Evolutionary conservation across 2,329 filamentous ascomycete species (phyloP), one percentile per base, ranked within the genome.

Genomic region (Furcasterigmium furcatum): DNA sequence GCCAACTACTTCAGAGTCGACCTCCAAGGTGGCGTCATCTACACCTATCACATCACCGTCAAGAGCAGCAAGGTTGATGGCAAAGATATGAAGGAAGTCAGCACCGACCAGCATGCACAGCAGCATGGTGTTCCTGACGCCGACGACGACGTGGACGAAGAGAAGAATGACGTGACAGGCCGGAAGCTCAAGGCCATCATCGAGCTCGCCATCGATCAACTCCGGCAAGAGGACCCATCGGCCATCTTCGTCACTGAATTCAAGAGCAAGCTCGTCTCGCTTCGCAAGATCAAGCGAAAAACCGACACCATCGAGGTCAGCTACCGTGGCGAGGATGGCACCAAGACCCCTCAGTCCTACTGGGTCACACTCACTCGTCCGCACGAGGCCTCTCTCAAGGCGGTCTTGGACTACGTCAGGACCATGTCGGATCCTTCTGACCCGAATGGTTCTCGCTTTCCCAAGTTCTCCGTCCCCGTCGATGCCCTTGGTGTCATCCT

Each of bases 401-500:
- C 62, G 0, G 56, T 81, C n/a, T 49, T 68, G n/a, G 51, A 61
- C 1, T 80, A 77, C 53, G 51, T 78, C 14, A 55, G 47, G 3
- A 69, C 70, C 4, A 72, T 74, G 64, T 49, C 58, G 1, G 69
- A 73, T 35, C 55, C 58, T 4, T 55, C 56, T 3, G 63, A 60
- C 29, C 43, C 61, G 1, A 55, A 60, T 4, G 64, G 69, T 10
- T 48, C 52, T 2, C 52, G 58, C 1, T 79, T 77, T 38, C 77
- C 77, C 12, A 74, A 74, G 50, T 77, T 70, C 38, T 65, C 66
- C 2, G 69, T 72, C 4, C 63, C 66, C 9, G 62, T 80, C 13
- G 73, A 79, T 49, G 74, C 73, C 2, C 59, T 82, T n/a, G 74
- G 72, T 40, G 64, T 79, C 35, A 68, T 82, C 36, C 62, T 80